phyloP scores from a whole-genome alignment of 225 moss, liverwort and hornwort species.

The Rhytidiadelphus loreus region DNA sequence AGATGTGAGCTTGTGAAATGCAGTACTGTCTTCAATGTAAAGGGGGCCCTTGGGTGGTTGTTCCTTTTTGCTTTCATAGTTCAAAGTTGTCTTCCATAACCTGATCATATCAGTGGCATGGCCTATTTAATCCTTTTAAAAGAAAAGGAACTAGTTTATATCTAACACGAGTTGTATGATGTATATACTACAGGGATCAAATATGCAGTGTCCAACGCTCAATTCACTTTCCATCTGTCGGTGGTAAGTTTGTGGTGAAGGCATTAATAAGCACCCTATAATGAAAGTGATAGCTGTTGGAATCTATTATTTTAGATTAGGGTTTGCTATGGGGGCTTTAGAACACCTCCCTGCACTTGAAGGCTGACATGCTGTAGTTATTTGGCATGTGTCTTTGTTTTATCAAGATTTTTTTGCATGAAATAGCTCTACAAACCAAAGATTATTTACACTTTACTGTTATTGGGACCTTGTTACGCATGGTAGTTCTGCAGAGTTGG shows the following conservation, averaged over 20 bases:
- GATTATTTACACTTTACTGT: neutral
- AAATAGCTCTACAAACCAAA: neutral
- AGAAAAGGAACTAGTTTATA: neutral
- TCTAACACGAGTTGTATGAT: neutral
- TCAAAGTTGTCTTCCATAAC: neutral
- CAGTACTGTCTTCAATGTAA: slow-evolving; percentile 16
- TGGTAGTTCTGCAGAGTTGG: slow-evolving; percentile 2
- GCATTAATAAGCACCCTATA: neutral
- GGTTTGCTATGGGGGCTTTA: neutral
- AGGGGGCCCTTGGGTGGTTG: slow-evolving; percentile 3
- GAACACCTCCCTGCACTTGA: neutral
- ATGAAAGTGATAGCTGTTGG: neutral
- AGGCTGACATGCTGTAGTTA: neutral
- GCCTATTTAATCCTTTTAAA: neutral
- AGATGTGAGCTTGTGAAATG: slow-evolving; percentile 33
- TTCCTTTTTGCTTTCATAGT: slow-evolving; percentile 9
- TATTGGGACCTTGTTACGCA: neutral
- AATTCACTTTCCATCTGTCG: slow-evolving; percentile 88
- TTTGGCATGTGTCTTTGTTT: neutral
- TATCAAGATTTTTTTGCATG: neutral
- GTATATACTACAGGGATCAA: slow-evolving; percentile 71
- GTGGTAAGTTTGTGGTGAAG: slow-evolving; percentile 45
- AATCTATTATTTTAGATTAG: neutral
- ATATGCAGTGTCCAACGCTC: slow-evolving; percentile 93
- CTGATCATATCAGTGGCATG: neutral